A percentile compares a stretch with the other conserved stretches of the same genome.
These are phyloP conservation scores for Verbascum thapsus DNA, from an alignment of 257 asterid species.

Conservation along the genomic window DNA sequence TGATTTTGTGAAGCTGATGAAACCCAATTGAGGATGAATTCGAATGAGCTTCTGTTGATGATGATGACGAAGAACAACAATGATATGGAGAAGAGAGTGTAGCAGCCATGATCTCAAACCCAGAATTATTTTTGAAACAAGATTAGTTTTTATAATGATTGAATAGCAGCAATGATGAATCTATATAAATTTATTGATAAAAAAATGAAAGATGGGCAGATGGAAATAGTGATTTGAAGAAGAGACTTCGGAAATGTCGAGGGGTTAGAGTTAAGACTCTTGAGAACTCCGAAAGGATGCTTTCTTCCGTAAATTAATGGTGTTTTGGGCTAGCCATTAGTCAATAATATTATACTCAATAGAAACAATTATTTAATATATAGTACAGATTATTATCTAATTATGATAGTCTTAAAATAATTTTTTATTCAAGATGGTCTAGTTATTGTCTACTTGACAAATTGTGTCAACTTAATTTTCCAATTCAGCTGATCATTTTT, in stretches of 20 bases:
- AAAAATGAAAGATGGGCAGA: not conserved
- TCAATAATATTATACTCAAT: no score
- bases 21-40: conserved; percentile 44
- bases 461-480: no score
- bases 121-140: not conserved
- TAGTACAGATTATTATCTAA: no score
- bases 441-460: no score
- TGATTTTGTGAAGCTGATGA: conserved; percentile 24
- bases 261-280: conserved; percentile 53
- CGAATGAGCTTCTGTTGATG: conserved; percentile 43
- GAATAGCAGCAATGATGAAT: not conserved
- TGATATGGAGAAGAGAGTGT: conserved; percentile 55
- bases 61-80: conserved; percentile 54
- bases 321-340: conserved; percentile 14
- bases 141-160: conserved; percentile 1
- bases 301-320: not conserved
- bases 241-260: conserved; percentile 59
- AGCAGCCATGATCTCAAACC: conserved; percentile 61
- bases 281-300: conserved; percentile 90
- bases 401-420: no score
- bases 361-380: no score
- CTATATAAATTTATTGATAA: no score
- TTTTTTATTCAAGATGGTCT: no score
- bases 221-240: not conserved
- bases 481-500: no score